Evolutionary conservation across 176 grass and related monocot genomes (phyloP), one percentile per base, ranked within the genome.

Genomic region (Cenchrus fungigraminus): DNA sequence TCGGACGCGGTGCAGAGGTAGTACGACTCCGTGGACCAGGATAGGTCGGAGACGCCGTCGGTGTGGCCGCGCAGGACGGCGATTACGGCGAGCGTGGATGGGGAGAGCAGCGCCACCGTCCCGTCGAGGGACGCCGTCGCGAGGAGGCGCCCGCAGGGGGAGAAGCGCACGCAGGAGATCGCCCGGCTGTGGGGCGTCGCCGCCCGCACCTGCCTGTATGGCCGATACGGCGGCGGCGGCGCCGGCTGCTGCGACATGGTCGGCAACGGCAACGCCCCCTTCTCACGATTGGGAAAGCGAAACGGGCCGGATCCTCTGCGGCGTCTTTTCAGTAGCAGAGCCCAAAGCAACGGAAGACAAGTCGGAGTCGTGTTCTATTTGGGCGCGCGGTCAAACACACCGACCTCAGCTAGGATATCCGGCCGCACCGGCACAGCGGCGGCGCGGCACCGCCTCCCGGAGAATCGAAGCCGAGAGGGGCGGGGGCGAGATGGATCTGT

Each of bases 1-100:
- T 98, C 96, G 69, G 95, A 98, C 73, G 93, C 91, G 73, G 96
- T 94, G 83, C 91, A 94, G 83, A 98, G 78, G 93, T 98, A 98
- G 81, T 59, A 88, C 20, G 93, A 95, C 11, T 98, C 96, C 16
- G 93, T 93, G 73, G 93, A 90, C 89, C 93, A 98, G 76, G 91
- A 90, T 34, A 98, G 66, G 74, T 98, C 96, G 58, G 93, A 98
- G 25, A 98, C 61, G 68, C 96, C 93, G 13, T 86, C 85, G 11
- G 81, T 40, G 88, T 98, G 96, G 44, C 91, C 96, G 73, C 78
- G 80, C 42, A 98, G 87, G 31, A 79, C 75, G 19, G 91, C 83
- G 84, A 98, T 79, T 65, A 76, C 75, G 71, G 70, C 47, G 55
- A 95, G 78, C 63, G 93, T 80, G 67, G 85, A 83, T 57, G 96